phyloP scores from a whole-genome alignment of 2,329 filamentous ascomycete genomes.

The Rutstroemia sp. region DNA sequence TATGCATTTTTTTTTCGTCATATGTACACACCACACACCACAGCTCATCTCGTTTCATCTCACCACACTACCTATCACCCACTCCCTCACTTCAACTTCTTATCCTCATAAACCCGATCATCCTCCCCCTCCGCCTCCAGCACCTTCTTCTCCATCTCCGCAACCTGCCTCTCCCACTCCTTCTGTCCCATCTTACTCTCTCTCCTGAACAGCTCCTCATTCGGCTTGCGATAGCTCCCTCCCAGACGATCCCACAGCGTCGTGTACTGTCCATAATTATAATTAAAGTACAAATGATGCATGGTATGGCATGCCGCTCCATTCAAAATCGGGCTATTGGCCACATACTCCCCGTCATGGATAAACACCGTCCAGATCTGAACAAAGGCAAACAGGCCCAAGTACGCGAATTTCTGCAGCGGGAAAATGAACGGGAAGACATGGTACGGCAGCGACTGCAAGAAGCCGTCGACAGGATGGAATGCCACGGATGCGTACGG shows the following conservation, averaged over 20 bases:
- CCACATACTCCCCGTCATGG: conserved; percentile 89
- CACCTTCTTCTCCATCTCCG: conserved; percentile 59
- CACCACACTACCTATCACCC: background rate
- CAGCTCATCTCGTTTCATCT: too few species aligned
- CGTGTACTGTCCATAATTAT: conserved; percentile 93
- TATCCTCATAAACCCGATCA: conserved; percentile 25
- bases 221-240: conserved; percentile 79
- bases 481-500: conserved; percentile 91
- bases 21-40: background rate
- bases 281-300: conserved; percentile 83
- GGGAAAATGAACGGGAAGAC: conserved; percentile 89
- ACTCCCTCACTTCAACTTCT: conserved; percentile 15
- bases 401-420: conserved; percentile 82
- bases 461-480: conserved; percentile 87
- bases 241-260: conserved; percentile 86
- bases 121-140: conserved; percentile 42
- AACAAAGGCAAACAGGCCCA: conserved; percentile 81
- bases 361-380: conserved; percentile 98
- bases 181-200: conserved; percentile 77
- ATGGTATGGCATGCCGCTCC: conserved; percentile 90
- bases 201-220: conserved; percentile 75
- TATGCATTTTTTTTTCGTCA: background rate
- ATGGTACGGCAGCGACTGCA: conserved; percentile 87
- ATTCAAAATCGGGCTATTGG: conserved; percentile 86
- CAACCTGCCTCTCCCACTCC: conserved; percentile 75